These are phyloP conservation scores for Dothidotthia symphoricarpi DNA, from an alignment of 2,329 filamentous ascomycete genomes.

Conservation along the genomic window DNA sequence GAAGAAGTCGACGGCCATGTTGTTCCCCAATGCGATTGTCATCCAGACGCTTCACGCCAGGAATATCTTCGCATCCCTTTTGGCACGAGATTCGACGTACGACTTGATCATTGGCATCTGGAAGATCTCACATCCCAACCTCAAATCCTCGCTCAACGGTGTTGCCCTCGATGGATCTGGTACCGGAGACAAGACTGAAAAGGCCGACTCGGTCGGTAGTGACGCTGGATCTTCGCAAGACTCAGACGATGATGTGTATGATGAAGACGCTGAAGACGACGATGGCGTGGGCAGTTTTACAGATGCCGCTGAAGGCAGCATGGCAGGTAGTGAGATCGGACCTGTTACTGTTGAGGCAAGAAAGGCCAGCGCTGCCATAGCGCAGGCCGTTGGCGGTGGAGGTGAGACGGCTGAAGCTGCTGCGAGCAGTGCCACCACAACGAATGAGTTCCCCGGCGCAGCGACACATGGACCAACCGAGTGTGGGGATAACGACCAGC, in stretches of 20 bases:
- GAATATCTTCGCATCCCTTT: conserved; percentile 92
- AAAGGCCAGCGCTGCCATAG: conserved; percentile 64
- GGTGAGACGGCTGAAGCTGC: conserved; percentile 35
- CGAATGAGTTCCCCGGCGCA: conserved; percentile 79
- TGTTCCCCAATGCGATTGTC: conserved; percentile 97
- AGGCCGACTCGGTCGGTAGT: conserved; percentile 61
- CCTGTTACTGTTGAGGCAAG: conserved; percentile 54
- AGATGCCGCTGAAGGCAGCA: conserved; percentile 55
- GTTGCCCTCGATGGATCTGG: conserved; percentile 73
- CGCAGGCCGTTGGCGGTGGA: conserved; percentile 42
- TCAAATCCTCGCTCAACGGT: conserved; percentile 89
- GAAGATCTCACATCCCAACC: conserved; percentile 90
- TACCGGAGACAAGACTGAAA: conserved; percentile 86
- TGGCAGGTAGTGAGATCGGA: conserved; percentile 53
- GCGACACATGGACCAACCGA: conserved; percentile 77
- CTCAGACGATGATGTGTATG: conserved; percentile 74
- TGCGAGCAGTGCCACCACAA: conserved; percentile 43
- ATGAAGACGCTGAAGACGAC: conserved; percentile 76
- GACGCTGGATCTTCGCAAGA: conserved; percentile 56
- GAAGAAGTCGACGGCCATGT: conserved; percentile 89
- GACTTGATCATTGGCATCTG: conserved; percentile 97
- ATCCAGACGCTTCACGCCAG: conserved; percentile 94
- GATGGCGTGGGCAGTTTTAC: conserved; percentile 64
- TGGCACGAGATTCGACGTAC: conserved; percentile 92
- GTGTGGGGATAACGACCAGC: conserved; percentile 72